Conservation (phyloP, 2,329 filamentous ascomycete genomes). For the Colletotrichum siamense region DNA sequence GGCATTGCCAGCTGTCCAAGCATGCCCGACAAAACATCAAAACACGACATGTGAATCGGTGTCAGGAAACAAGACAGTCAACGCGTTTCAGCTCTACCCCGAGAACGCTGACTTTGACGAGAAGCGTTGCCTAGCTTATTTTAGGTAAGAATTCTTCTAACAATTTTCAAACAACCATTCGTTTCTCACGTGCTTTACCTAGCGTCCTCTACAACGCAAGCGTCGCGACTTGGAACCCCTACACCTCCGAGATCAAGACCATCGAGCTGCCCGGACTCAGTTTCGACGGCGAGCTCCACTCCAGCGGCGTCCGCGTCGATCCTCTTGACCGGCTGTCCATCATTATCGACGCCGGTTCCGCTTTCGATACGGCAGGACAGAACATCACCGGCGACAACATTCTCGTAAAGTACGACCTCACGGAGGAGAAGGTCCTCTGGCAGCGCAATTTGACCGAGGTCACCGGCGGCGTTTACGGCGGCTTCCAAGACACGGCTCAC, state of each 20-base stretch:
- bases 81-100: constrained; percentile 23
- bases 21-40: background rate
- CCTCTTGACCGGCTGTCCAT: constrained; percentile 36
- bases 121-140: constrained; percentile 23
- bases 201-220: constrained; percentile 37
- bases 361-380: constrained; percentile 38
- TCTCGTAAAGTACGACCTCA: constrained; percentile 39
- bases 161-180: rapidly evolving
- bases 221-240: constrained; percentile 37
- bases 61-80: constrained; percentile 10
- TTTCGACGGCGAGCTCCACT: constrained; percentile 31
- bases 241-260: constrained; percentile 27
- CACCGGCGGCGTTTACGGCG: constrained; percentile 35
- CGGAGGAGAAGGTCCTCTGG: constrained; percentile 31
- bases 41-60: background rate
- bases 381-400: constrained; percentile 41
- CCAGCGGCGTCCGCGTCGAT: constrained; percentile 41
- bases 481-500: constrained; percentile 44
- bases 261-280: constrained; percentile 34
- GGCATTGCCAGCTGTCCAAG: background rate
- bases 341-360: constrained; percentile 37
- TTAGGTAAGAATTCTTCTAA: constrained; percentile 13
- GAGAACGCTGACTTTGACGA: constrained; percentile 27
- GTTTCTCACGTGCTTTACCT: background rate
- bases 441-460: constrained; percentile 35